phyloP scores from a whole-genome alignment of 352 stramenopile species.

The Phytophthora hibernalis region DNA sequence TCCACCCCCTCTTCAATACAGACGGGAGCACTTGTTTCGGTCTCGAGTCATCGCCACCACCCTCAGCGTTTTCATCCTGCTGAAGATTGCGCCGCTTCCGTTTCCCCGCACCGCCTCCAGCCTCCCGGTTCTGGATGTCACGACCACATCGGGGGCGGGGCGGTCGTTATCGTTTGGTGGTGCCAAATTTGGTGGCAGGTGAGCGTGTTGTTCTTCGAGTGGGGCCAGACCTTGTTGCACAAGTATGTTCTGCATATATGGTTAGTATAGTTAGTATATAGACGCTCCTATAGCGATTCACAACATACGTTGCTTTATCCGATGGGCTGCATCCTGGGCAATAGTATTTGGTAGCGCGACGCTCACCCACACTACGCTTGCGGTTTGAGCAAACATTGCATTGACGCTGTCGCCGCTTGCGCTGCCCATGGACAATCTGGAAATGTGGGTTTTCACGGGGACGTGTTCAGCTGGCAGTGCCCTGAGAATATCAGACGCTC shows the following conservation, averaged over 20 bases:
- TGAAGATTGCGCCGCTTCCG: not conserved
- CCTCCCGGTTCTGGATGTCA: constrained; percentile 14
- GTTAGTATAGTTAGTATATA: not conserved
- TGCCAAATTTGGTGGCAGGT: constrained; percentile 19
- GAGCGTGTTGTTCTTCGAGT: constrained; percentile 15
- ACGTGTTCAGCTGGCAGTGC: not conserved
- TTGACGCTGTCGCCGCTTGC: not conserved
- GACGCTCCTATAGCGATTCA: not conserved
- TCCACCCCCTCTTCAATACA: too few relatives aligned
- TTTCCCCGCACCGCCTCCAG: not conserved
- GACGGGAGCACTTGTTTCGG: too few relatives aligned
- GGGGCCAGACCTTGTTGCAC: constrained; percentile 19
- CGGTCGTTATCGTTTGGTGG: not conserved
- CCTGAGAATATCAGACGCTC: not conserved
- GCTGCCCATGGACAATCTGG: not conserved
- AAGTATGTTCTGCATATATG: constrained; percentile 3
- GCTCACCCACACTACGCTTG: not conserved
- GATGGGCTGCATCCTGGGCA: not conserved
- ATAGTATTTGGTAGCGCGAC: not conserved
- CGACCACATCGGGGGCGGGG: not conserved
- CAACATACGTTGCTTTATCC: not conserved
- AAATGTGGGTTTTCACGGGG: not conserved
- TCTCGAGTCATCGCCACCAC: too few relatives aligned
- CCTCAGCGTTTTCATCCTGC: too few relatives aligned
- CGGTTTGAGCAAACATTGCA: not conserved